Conservation (phyloP, 2,329 filamentous ascomycete genomes). For the Clathrospora elynae region DNA sequence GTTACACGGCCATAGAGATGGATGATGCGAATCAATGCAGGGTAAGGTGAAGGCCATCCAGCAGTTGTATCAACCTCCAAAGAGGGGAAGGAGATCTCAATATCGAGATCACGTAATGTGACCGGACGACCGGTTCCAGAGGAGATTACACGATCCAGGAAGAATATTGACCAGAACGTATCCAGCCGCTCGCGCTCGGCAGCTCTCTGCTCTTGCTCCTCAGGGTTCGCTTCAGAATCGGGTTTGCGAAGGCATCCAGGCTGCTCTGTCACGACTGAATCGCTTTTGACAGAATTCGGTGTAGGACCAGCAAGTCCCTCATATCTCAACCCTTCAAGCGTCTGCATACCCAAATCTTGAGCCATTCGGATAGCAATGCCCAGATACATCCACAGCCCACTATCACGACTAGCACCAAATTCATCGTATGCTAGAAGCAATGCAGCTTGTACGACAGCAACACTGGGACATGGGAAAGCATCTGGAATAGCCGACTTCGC, state of each 20-base stretch:
- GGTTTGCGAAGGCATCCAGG: slow-evolving; percentile 58
- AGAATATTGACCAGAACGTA: slow-evolving; percentile 89
- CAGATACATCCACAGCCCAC: slow-evolving; percentile 91
- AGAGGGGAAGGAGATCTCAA: slow-evolving; percentile 73
- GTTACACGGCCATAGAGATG: slow-evolving; percentile 85
- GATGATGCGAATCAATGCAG: slow-evolving; percentile 80
- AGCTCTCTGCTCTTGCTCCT: slow-evolving; percentile 61
- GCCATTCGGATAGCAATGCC: slow-evolving; percentile 85
- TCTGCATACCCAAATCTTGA: slow-evolving; percentile 79
- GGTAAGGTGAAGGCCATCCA: slow-evolving; percentile 78
- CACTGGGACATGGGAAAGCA: slow-evolving; percentile 79
- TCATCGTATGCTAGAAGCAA: slow-evolving; percentile 85
- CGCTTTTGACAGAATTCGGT: slow-evolving; percentile 59
- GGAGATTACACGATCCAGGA: slow-evolving; percentile 84
- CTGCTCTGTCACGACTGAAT: too few species aligned
- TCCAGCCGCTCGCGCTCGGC: slow-evolving; percentile 82
- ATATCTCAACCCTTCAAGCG: slow-evolving; percentile 72
- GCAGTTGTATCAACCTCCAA: slow-evolving; percentile 60
- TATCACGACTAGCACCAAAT: slow-evolving; percentile 86
- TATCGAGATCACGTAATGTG: slow-evolving; percentile 81
- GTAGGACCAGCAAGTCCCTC: slow-evolving; percentile 61
- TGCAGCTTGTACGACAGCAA: slow-evolving; percentile 82
- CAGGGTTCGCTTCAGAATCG: slow-evolving; percentile 43
- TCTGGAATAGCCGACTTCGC: slow-evolving; percentile 84
- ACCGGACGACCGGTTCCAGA: slow-evolving; percentile 84